Percentiles rank a stretch among this genome's conserved stretches.
These are phyloP conservation scores for Favolaschia claudopus DNA, from an alignment of 768 basidiomycete species.

Conservation along the genomic window DNA sequence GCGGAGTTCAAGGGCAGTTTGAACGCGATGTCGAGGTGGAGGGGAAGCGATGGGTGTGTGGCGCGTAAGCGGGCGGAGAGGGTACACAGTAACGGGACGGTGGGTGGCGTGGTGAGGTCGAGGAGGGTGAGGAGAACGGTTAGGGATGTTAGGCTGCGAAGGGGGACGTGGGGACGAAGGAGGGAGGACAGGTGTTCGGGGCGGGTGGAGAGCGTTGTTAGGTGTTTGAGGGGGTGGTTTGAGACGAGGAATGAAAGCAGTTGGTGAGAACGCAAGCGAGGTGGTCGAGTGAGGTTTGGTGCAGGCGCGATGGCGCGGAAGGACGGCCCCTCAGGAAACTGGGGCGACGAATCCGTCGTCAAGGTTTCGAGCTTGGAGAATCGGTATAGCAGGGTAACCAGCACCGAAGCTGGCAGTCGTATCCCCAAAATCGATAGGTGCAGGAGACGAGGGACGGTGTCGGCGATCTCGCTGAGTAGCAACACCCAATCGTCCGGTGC, in stretches of 20 bases:
- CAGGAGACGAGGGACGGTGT: neutral
- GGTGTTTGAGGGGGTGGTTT: neutral
- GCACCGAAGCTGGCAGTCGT: neutral
- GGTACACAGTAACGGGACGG: neutral
- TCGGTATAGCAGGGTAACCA: neutral
- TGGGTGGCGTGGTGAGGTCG: neutral
- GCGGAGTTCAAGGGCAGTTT: neutral
- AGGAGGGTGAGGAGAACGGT: neutral
- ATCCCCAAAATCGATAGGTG: slow-evolving; percentile 7
- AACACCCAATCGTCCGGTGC: slow-evolving; percentile 3
- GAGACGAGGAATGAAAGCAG: neutral
- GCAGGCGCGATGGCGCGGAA: neutral
- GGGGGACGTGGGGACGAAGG: neutral
- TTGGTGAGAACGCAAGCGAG: neutral
- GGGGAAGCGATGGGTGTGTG: neutral
- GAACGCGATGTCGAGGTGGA: neutral
- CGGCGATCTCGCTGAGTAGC: slow-evolving; percentile 5
- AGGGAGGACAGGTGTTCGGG: slow-evolving; percentile 3
- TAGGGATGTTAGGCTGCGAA: neutral
- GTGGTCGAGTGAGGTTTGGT: neutral
- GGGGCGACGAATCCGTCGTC: neutral
- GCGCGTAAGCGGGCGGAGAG: neutral
- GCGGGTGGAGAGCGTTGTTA: neutral
- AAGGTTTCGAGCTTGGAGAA: neutral
- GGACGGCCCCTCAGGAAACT: neutral